Percentiles rank a stretch among this genome's conserved stretches.
Conservation (phyloP, 495 filamentous ascomycete genomes). For the Lophiotrema nucula region DNA sequence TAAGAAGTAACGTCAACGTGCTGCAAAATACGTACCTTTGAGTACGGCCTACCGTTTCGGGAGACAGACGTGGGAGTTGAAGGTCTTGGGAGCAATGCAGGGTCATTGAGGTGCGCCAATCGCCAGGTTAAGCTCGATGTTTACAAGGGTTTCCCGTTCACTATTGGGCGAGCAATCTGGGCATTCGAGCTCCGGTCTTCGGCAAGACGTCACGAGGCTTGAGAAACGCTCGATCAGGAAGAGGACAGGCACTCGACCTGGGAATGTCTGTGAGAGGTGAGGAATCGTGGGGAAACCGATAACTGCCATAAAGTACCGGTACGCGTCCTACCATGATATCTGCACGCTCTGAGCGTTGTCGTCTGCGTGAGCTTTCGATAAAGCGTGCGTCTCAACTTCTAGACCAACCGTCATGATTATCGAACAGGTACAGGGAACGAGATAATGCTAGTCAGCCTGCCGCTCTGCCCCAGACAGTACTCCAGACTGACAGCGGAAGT, state of each 20-base stretch:
- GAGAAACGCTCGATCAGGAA: not conserved
- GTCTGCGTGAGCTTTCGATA: not conserved
- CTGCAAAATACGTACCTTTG: slow-evolving; percentile 6
- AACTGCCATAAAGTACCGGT: too few relatives aligned
- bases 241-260: not conserved
- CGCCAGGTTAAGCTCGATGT: slow-evolving; percentile 1
- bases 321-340: not conserved
- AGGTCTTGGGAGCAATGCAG: slow-evolving; percentile 6
- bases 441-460: too few relatives aligned
- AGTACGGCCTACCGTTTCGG: not conserved
- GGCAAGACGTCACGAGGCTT: slow-evolving; percentile 19
- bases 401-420: not conserved
- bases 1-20: not conserved
- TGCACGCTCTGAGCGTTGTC: not conserved
- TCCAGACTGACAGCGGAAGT: too few relatives aligned
- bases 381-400: not conserved
- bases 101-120: slow-evolving; percentile 4
- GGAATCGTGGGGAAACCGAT: not conserved
- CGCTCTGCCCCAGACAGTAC: too few relatives aligned
- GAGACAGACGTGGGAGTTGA: slow-evolving; percentile 1
- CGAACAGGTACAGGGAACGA: too few relatives aligned
- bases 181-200: slow-evolving; percentile 10
- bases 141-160: not conserved
- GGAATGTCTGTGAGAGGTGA: not conserved
- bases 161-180: slow-evolving; percentile 8